Evolutionary conservation across 139 green algal species (phyloP).

Genomic region (Picochlorum sp.): DNA sequence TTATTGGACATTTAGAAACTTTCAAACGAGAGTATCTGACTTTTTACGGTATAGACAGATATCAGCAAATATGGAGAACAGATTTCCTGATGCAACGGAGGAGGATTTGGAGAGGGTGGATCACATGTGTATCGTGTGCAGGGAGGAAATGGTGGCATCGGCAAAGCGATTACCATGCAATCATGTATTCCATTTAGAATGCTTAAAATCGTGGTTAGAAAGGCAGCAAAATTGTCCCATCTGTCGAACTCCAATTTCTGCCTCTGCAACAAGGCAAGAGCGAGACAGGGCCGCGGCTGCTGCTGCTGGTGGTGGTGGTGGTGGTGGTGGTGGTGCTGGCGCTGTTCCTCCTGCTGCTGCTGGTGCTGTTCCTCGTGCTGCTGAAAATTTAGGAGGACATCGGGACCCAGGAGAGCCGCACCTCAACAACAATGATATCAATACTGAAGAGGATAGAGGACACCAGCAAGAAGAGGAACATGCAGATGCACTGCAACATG

Average conservation of each 20-base stretch:
- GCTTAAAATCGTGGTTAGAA: conserved; percentile 95
- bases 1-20: conserved; percentile 94
- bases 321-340: too few relatives aligned
- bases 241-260: conserved; percentile 71
- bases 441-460: too few relatives aligned
- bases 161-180: conserved; percentile 91
- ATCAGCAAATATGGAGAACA: conserved; percentile 84
- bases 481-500: too few relatives aligned
- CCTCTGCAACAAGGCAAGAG: conserved; percentile 1
- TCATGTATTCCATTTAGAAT: conserved; percentile 95
- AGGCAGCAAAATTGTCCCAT: conserved; percentile 95
- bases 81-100: conserved; percentile 75
- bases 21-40: conserved; percentile 74
- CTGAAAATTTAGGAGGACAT: neutral
- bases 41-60: conserved; percentile 87
- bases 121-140: conserved; percentile 95
- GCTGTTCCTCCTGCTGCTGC: too few relatives aligned
- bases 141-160: conserved; percentile 73
- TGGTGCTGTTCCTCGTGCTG: too few relatives aligned
- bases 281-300: neutral
- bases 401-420: too few relatives aligned
- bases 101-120: conserved; percentile 84
- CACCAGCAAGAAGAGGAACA: too few relatives aligned
- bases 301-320: too few relatives aligned
- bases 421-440: too few relatives aligned